phyloP scores from a whole-genome alignment of 257 asterid genomes.

The Nicotiana tomentosiformis region DNA sequence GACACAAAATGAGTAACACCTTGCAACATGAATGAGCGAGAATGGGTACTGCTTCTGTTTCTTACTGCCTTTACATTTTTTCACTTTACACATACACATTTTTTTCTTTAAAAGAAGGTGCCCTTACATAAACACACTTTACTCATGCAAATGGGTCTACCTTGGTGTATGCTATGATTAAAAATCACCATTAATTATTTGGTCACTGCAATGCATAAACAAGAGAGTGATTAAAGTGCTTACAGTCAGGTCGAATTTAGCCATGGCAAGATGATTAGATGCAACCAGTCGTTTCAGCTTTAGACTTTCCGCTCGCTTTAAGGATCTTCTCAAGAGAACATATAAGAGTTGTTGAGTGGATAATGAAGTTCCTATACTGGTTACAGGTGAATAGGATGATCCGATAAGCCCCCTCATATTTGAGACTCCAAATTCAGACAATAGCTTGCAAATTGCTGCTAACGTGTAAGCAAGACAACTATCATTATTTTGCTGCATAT shows the following conservation, averaged over 20 bases:
- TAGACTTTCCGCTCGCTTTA: conserved; percentile 83
- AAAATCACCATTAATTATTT: not conserved
- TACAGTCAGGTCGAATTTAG: conserved; percentile 74
- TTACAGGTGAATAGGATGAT: conserved; percentile 68
- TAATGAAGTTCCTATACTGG: conserved; percentile 60
- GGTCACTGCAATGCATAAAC: not conserved
- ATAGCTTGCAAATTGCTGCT: conserved; percentile 73
- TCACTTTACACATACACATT: not conserved
- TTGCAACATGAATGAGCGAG: not conserved
- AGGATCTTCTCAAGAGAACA: conserved; percentile 82
- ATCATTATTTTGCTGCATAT: conserved; percentile 83
- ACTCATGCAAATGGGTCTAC: not conserved
- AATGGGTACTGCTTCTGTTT: not conserved
- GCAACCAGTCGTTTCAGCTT: conserved; percentile 79
- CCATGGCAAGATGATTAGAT: conserved; percentile 82
- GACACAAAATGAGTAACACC: conserved; percentile 1
- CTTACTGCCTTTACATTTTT: not conserved
- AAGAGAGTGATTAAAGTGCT: conserved; percentile 23
- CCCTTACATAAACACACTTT: not conserved
- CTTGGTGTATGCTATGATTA: not conserved
- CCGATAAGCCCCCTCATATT: conserved; percentile 72
- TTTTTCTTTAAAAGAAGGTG: too few species aligned
- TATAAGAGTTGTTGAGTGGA: conserved; percentile 85
- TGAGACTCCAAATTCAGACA: conserved; percentile 76
- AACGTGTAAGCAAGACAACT: conserved; percentile 88